Percentiles rank a stretch among this genome's conserved stretches.
These are phyloP conservation scores for Jatropha curcas DNA, from an alignment of 345 rosid genomes.

Conservation along the genomic window DNA sequence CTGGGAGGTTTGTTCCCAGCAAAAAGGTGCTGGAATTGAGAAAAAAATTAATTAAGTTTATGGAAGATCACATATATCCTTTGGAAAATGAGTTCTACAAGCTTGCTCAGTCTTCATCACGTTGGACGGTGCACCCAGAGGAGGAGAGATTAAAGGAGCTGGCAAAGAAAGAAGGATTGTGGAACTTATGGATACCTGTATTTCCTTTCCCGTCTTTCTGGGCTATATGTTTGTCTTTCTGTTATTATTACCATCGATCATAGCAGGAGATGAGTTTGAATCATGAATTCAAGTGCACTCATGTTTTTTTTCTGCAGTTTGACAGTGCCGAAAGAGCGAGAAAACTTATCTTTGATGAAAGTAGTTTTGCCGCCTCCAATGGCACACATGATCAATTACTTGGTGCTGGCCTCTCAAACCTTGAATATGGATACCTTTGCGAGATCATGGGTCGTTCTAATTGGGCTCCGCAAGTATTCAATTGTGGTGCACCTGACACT, in stretches of 20 bases:
- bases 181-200: conserved; percentile 94
- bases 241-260: not conserved
- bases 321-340: conserved; percentile 89
- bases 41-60: conserved; percentile 66
- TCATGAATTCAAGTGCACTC: conserved; percentile 13
- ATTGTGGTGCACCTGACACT: conserved; percentile 97
- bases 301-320: conserved; percentile 48
- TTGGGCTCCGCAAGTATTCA: conserved; percentile 97
- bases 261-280: not conserved
- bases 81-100: conserved; percentile 74
- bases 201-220: conserved; percentile 9
- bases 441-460: conserved; percentile 95
- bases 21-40: conserved; percentile 64
- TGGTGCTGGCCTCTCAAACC: conserved; percentile 94
- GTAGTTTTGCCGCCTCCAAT: conserved; percentile 27
- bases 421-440: conserved; percentile 94
- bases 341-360: conserved; percentile 53
- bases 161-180: conserved; percentile 87
- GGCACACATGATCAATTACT: conserved; percentile 48
- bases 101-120: conserved; percentile 66
- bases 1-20: conserved; percentile 71
- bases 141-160: conserved; percentile 85
- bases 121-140: conserved; percentile 91
- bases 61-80: conserved; percentile 89
- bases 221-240: conserved; percentile 6